These are phyloP conservation scores for Lactifluus volemus DNA, from an alignment of 768 basidiomycete genomes.

Conservation along the genomic window DNA sequence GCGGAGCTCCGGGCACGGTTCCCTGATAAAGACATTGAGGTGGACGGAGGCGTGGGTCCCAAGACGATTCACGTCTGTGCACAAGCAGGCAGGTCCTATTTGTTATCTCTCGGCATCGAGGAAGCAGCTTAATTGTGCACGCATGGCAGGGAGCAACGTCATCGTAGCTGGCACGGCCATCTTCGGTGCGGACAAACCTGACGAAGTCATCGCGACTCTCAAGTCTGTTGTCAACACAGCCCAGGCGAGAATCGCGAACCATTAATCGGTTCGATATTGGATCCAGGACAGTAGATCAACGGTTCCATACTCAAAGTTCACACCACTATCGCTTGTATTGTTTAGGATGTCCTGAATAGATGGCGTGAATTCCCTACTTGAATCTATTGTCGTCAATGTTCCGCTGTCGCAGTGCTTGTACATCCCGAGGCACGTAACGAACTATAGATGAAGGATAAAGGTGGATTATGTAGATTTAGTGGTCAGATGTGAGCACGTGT, in stretches of 20 bases:
- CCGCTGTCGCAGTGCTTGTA: slow-evolving; percentile 7
- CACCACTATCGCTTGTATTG: neutral
- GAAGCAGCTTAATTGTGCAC: neutral
- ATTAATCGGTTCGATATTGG: neutral
- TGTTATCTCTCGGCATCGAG: neutral
- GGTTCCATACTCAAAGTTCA: neutral
- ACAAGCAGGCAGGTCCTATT: slow-evolving; percentile 56
- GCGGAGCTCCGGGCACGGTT: slow-evolving; percentile 82
- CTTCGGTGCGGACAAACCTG: slow-evolving; percentile 74
- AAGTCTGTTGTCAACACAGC: slow-evolving; percentile 64
- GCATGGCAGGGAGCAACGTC: slow-evolving; percentile 78
- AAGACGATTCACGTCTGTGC: slow-evolving; percentile 85
- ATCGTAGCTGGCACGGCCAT: slow-evolving; percentile 97
- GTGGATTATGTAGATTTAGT: slow-evolving; percentile 9
- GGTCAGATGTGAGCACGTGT: slow-evolving; percentile 20
- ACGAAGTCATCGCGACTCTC: slow-evolving; percentile 62
- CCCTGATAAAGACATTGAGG: slow-evolving; percentile 93
- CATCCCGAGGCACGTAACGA: neutral
- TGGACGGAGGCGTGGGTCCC: slow-evolving; percentile 95
- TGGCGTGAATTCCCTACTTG: neutral
- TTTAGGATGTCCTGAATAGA: neutral
- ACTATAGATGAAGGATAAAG: slow-evolving; percentile 15
- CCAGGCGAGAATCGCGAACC: slow-evolving; percentile 37
- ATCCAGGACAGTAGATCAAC: neutral
- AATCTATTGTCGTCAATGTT: neutral